Evolutionary conservation across 345 rosid species (phyloP).

Genomic region (Syzygium grande): DNA sequence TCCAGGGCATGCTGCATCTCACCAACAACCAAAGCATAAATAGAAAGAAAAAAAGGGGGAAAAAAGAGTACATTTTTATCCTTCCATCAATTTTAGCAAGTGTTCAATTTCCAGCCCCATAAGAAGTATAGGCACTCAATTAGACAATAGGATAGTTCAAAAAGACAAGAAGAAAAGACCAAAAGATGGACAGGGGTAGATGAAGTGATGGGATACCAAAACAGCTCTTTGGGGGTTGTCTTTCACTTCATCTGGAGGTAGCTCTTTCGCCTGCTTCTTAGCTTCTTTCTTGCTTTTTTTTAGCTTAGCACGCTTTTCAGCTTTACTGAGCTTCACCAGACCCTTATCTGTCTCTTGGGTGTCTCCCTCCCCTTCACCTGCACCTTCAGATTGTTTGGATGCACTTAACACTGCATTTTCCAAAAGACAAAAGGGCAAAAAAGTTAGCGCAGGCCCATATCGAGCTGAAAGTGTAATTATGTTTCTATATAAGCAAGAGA

Average conservation of each 20-base stretch:
- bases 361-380: slow-evolving; percentile 11
- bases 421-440: slow-evolving; percentile 15
- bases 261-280: slow-evolving; percentile 51
- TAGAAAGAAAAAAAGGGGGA: background rate
- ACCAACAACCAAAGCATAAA: background rate
- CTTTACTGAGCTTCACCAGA: slow-evolving; percentile 42
- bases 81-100: background rate
- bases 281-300: slow-evolving; percentile 76
- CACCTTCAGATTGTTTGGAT: slow-evolving; percentile 15
- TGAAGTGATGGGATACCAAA: slow-evolving; percentile 37
- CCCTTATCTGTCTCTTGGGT: slow-evolving; percentile 14
- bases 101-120: background rate
- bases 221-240: slow-evolving; percentile 62
- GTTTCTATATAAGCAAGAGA: background rate
- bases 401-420: slow-evolving; percentile 17
- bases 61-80: background rate
- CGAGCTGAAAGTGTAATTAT: background rate
- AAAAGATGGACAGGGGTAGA: background rate
- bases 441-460: background rate
- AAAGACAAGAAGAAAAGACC: background rate
- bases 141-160: background rate
- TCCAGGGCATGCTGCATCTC: background rate
- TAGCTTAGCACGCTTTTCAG: slow-evolving; percentile 72
- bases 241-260: slow-evolving; percentile 32
- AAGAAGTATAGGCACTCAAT: background rate